phyloP scores from a whole-genome alignment of 495 filamentous ascomycete species.

The Penicillium egyptiacum region DNA sequence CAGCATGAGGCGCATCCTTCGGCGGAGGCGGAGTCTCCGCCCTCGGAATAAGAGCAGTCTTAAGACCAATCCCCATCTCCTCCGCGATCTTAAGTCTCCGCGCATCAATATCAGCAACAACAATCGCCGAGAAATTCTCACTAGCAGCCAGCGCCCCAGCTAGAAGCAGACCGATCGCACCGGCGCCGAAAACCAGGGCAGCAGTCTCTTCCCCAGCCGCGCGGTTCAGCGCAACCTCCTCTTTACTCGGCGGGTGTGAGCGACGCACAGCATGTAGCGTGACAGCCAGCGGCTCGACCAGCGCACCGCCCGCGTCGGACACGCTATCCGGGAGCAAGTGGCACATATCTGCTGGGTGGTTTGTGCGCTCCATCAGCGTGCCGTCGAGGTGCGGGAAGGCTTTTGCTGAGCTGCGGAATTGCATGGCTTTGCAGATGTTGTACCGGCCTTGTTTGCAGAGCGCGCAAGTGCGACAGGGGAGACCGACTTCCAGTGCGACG shows the following conservation, averaged over 20 bases:
- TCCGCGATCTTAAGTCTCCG: constrained; percentile 72
- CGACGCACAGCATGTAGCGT: constrained; percentile 72
- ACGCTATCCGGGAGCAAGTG: constrained; percentile 62
- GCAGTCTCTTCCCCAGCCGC: constrained; percentile 40
- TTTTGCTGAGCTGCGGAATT: constrained; percentile 78
- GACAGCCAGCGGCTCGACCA: constrained; percentile 78
- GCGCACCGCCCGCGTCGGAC: constrained; percentile 66
- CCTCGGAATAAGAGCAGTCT: constrained; percentile 57
- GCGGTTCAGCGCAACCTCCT: constrained; percentile 27
- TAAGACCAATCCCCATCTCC: constrained; percentile 65
- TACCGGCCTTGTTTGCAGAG: constrained; percentile 69
- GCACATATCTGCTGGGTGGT: constrained; percentile 62
- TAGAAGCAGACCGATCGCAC: constrained; percentile 74
- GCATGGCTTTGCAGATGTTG: constrained; percentile 81
- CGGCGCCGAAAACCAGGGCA: constrained; percentile 77
- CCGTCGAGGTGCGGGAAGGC: constrained; percentile 76
- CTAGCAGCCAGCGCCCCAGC: constrained; percentile 59
- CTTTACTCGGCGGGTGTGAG: constrained; percentile 49
- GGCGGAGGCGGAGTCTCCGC: constrained; percentile 37
- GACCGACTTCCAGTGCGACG: constrained; percentile 81
- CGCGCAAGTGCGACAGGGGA: constrained; percentile 70
- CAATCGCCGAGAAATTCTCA: constrained; percentile 67
- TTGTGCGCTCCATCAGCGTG: constrained; percentile 75
- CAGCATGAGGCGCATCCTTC: constrained; percentile 41
- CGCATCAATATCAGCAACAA: constrained; percentile 78